Evolutionary conservation across 495 filamentous ascomycete genomes (phyloP), one percentile per base, ranked within the genome.

Genomic region (Penicillium alfredii): DNA sequence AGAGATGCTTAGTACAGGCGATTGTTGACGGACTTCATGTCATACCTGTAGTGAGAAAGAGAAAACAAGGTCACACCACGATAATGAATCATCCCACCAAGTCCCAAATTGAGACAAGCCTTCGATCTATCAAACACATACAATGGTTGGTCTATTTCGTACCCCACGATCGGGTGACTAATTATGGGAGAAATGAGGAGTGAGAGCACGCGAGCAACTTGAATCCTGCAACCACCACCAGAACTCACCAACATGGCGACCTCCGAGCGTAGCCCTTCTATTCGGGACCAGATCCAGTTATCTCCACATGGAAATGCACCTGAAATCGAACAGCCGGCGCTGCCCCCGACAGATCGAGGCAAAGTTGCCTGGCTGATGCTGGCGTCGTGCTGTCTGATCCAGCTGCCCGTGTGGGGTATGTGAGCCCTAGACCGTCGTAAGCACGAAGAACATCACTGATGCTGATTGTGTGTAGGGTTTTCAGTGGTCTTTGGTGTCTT

Each of bases 331-430:
- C 58, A 58, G 30, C 44, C 42, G 2, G 14, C 51, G 3, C 59
- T 84, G n/a, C 71, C 78, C 1, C 71, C 64, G 4, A 69, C 61
- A 5, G 81, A 86, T 51, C 60, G 65, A 15, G 81, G 80, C 11
- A 75, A 66, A 42, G 69, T 73, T 22, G 81, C 81, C 3, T 84
- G 76, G 76, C 53, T 81, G 10, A 77, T 80, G 42, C 61, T 86
- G 2, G 60, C 65, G 3, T 76, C 73, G 2, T 74, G 68, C 47
- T 82, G 79, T 55, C 51, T 78, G 34, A 62, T 83, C 17, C 79
- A 86, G 41, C 60, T 69, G 6, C 62, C 81, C 13, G 64, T 82
- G 9, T 86, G 78, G 78, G 79, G 78, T 81, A 51, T 46, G 58
- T 49, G 11, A 31, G 13, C 25, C 5, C 8, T 12, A 25, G 23